These are phyloP conservation scores for Kingdonia uniflora DNA, from an alignment of 164 flowering plant species.

Conservation along the genomic window DNA sequence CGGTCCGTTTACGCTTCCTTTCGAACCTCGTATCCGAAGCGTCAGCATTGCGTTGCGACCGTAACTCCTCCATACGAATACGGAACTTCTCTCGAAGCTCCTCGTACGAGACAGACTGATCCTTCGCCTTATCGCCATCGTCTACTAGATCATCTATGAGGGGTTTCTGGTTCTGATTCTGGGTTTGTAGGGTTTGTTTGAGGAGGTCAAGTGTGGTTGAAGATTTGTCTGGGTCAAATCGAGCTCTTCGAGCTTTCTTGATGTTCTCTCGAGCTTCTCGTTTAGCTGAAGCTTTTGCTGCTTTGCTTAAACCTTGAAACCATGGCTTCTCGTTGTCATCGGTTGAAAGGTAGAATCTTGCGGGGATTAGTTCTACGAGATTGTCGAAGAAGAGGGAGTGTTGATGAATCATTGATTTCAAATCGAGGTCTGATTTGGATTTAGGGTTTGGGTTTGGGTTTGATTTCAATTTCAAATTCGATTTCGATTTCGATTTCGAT, in stretches of 20 bases:
- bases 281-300: conserved; percentile 49
- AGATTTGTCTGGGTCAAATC: conserved; percentile 71
- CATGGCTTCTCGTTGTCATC: conserved; percentile 55
- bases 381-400: conserved; percentile 50
- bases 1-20: background rate
- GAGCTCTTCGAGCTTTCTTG: conserved; percentile 61
- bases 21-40: conserved; percentile 8
- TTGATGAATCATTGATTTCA: conserved; percentile 31
- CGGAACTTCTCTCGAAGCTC: conserved; percentile 47
- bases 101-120: conserved; percentile 49
- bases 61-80: conserved; percentile 38
- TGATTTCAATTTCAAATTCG: too few species aligned
- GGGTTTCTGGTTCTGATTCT: conserved; percentile 15
- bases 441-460: too few species aligned
- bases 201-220: conserved; percentile 57
- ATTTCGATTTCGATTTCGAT: too few species aligned
- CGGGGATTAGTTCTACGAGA: conserved; percentile 56
- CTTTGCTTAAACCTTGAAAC: conserved; percentile 70
- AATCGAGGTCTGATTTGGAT: conserved; percentile 18
- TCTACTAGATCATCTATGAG: too few species aligned
- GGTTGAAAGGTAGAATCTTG: conserved; percentile 47
- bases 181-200: conserved; percentile 37
- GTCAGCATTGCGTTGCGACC: conserved; percentile 28
- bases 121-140: conserved; percentile 4
- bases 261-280: conserved; percentile 54